Evolutionary conservation across 2,329 filamentous ascomycete genomes (phyloP).

Genomic region (Ophiocordyceps australis): DNA sequence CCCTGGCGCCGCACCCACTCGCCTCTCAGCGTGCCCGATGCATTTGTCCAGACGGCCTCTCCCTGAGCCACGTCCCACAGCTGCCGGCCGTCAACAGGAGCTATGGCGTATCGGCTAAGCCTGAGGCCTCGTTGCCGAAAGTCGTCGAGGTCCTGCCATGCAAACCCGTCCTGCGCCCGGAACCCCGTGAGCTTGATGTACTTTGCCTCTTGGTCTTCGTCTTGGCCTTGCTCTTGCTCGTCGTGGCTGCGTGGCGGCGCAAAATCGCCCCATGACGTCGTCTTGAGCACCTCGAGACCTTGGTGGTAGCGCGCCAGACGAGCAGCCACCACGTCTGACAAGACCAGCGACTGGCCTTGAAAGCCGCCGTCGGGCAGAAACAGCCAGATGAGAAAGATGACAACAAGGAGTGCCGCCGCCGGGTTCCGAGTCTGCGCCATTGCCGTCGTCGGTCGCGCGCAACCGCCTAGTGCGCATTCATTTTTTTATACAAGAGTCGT

Average conservation of each 20-base stretch:
- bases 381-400: conserved; percentile 19
- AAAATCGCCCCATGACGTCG: conserved; percentile 43
- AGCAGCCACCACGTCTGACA: conserved; percentile 18
- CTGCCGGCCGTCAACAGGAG: conserved; percentile 20
- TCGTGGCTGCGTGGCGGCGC: conserved; percentile 16
- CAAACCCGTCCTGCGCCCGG: conserved; percentile 52
- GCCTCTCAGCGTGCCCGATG: conserved; percentile 61
- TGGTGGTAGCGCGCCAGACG: conserved; percentile 32
- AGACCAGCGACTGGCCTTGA: conserved; percentile 11
- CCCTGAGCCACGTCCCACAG: conserved; percentile 18
- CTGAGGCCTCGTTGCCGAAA: conserved; percentile 49
- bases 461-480: conserved; percentile 2
- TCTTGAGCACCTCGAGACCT: conserved; percentile 34
- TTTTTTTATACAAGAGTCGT: too few species aligned
- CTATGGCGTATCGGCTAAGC: conserved; percentile 35
- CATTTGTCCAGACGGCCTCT: conserved; percentile 51
- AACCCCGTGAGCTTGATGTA: conserved; percentile 65
- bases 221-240: conserved; percentile 7
- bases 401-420: conserved; percentile 10
- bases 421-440: conserved; percentile 29
- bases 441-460: too few species aligned
- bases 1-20: conserved; percentile 47
- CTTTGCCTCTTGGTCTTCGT: conserved; percentile 1
- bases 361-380: conserved; percentile 18
- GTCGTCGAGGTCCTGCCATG: conserved; percentile 53